phyloP scores from a whole-genome alignment of 768 basidiomycete genomes.

The Naganishia friedmannii region DNA sequence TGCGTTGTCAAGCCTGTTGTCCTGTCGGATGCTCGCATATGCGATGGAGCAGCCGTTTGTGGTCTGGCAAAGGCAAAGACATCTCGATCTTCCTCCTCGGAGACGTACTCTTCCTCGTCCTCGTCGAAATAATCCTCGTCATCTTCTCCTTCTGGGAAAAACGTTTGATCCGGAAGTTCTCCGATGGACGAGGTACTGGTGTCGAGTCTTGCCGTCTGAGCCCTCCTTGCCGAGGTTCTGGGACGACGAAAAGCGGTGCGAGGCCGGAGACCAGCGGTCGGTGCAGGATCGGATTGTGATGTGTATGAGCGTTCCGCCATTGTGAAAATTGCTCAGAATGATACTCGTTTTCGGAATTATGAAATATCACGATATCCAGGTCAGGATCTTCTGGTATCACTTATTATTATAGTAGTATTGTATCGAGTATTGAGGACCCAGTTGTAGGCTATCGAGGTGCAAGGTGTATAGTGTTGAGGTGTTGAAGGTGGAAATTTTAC shows the following conservation, averaged over 20 bases:
- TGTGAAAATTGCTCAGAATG: neutral
- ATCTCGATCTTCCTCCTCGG: constrained; percentile 64
- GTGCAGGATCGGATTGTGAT: constrained; percentile 17
- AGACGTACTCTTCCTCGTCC: constrained; percentile 14
- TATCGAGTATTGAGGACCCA: no score
- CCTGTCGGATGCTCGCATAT: neutral
- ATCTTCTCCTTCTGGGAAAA: constrained; percentile 40
- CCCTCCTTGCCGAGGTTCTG: constrained; percentile 10
- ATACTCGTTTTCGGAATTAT: neutral
- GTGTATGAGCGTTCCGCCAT: constrained; percentile 19
- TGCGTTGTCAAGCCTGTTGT: neutral
- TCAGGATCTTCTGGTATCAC: no score
- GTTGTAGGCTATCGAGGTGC: neutral
- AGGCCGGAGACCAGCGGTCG: neutral
- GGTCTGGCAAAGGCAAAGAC: constrained; percentile 91
- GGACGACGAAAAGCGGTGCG: constrained; percentile 11
- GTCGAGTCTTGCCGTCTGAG: constrained; percentile 38
- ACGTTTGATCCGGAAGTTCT: constrained; percentile 47
- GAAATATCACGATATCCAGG: neutral
- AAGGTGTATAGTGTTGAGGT: no score
- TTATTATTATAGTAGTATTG: no score
- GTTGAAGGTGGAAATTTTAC: neutral
- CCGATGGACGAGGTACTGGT: constrained; percentile 44
- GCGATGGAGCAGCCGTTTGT: constrained; percentile 56
- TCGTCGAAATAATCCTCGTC: constrained; percentile 25